phyloP scores from a whole-genome alignment of 306 rosid genomes.

The Lathyrus tuberosus region DNA sequence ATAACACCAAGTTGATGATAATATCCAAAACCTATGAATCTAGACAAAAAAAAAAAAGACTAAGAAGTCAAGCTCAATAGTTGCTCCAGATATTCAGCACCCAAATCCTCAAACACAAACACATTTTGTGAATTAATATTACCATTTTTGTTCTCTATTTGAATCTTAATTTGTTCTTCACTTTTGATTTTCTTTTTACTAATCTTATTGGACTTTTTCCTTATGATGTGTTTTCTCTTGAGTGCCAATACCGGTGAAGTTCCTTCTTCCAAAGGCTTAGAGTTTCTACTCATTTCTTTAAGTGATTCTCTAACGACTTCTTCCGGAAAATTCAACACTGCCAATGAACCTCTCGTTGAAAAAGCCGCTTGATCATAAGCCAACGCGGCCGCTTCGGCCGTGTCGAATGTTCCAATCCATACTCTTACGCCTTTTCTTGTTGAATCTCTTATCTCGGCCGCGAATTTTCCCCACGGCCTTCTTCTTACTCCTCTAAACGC shows the following conservation, averaged over 20 bases:
- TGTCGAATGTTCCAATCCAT: constrained; percentile 92
- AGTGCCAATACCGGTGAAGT: constrained; percentile 74
- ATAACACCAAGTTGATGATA: constrained; percentile 14
- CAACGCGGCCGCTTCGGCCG: constrained; percentile 80
- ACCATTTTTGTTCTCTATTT: not conserved
- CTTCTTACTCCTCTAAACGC: constrained; percentile 66
- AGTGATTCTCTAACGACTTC: constrained; percentile 49
- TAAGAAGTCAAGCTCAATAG: constrained; percentile 51
- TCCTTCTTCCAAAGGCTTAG: constrained; percentile 42
- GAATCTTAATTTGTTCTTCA: not conserved
- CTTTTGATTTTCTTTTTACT: constrained; percentile 26
- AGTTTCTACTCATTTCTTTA: constrained; percentile 11
- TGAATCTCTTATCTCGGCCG: constrained; percentile 90
- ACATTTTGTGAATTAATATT: constrained; percentile 3
- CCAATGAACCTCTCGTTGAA: constrained; percentile 58
- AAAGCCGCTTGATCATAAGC: constrained; percentile 93
- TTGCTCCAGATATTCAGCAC: constrained; percentile 72
- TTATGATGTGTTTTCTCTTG: constrained; percentile 52
- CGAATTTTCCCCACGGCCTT: constrained; percentile 91
- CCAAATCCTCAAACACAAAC: constrained; percentile 67
- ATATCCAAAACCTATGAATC: not conserved
- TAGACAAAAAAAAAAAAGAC: not conserved
- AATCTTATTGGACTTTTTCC: constrained; percentile 22
- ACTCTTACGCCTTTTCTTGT: constrained; percentile 78
- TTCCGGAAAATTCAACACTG: constrained; percentile 74